phyloP scores from a whole-genome alignment of 352 stramenopile genomes.

The Pythium phragmitis region DNA sequence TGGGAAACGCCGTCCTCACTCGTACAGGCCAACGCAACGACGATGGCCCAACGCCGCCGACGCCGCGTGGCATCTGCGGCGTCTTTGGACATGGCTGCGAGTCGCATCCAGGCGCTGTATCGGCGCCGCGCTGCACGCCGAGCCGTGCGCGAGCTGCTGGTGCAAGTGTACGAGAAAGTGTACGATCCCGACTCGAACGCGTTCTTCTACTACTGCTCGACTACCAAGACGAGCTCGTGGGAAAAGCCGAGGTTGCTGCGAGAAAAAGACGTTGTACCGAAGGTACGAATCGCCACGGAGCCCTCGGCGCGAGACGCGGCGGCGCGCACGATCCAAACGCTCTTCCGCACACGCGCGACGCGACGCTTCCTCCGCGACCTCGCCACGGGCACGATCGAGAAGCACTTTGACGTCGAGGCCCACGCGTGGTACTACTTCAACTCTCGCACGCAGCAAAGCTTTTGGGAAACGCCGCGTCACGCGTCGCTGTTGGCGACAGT shows the following conservation, averaged over 20 bases:
- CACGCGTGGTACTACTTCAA: conserved; percentile 62
- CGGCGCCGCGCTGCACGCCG: conserved; percentile 22
- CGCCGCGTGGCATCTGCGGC: background rate
- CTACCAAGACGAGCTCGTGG: conserved; percentile 34
- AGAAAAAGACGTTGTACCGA: conserved; percentile 6
- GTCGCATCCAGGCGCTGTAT: conserved; percentile 29
- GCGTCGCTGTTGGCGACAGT: conserved; percentile 25
- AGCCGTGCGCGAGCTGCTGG: conserved; percentile 25
- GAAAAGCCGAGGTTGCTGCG: conserved; percentile 30
- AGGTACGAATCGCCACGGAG: background rate
- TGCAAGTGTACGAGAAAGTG: conserved; percentile 35
- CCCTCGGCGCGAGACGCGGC: conserved; percentile 8
- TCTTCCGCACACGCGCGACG: conserved; percentile 37
- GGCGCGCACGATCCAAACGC: conserved; percentile 36
- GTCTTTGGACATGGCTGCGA: conserved; percentile 15
- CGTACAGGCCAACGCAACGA: conserved; percentile 2
- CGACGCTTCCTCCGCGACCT: conserved; percentile 41
- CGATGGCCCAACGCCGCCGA: background rate
- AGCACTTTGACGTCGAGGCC: conserved; percentile 39
- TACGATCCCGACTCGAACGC: conserved; percentile 30
- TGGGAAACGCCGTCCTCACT: conserved; percentile 34
- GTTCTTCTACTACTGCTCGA: conserved; percentile 37
- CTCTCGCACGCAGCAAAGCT: conserved; percentile 44
- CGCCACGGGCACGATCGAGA: conserved; percentile 37
- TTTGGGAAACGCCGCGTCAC: conserved; percentile 47